These are phyloP conservation scores for barley (Hordeum vulgare) DNA, from an alignment of 176 grass and related monocot genomes.

Conservation along the genomic window DNA sequence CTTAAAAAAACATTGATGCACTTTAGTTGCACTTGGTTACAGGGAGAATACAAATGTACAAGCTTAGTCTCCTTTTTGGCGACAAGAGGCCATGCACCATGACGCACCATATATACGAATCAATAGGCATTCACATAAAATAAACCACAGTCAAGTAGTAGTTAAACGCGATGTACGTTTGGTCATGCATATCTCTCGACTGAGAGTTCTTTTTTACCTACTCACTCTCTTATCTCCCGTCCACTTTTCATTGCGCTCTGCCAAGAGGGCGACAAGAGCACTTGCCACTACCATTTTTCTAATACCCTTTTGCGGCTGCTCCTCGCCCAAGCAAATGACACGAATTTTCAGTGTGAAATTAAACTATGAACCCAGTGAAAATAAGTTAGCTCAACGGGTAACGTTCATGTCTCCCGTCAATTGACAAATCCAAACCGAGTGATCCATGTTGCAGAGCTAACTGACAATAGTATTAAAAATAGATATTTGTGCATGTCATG, in stretches of 20 bases:
- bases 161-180: neutral
- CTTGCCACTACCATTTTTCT: neutral
- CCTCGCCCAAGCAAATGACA: neutral
- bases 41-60: neutral
- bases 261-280: too few species aligned
- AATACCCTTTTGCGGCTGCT: neutral
- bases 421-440: constrained; percentile 2
- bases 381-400: neutral
- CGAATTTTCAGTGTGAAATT: too few species aligned
- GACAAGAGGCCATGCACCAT: neutral
- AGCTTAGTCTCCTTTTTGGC: neutral
- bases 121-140: neutral
- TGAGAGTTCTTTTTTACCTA: neutral
- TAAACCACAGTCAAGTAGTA: neutral
- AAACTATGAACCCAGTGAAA: neutral
- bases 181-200: neutral
- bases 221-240: constrained; percentile 1
- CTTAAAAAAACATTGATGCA: neutral
- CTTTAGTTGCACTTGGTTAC: neutral
- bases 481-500: neutral
- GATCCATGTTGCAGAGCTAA: neutral
- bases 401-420: constrained; percentile 24
- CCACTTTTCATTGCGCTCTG: neutral
- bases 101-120: neutral
- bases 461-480: neutral